These are phyloP conservation scores for Apiotrichum porosum DNA, from an alignment of 1,284 basidiomycete genomes.

Conservation along the genomic window DNA sequence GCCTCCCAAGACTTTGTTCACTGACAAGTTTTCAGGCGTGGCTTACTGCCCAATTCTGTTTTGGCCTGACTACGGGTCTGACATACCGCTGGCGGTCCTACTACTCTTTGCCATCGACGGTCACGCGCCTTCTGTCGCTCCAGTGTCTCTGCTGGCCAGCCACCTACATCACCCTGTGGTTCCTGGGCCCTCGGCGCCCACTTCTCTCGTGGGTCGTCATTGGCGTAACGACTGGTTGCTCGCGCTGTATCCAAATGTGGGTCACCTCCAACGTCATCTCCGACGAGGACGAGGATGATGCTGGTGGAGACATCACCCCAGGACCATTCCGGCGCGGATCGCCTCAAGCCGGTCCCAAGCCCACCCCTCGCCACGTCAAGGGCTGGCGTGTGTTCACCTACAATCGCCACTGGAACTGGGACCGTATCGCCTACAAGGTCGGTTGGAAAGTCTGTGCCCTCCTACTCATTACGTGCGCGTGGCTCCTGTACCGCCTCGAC, in stretches of 20 bases:
- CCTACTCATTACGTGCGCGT: constrained; percentile 41
- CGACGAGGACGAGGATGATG: not conserved
- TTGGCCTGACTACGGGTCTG: constrained; percentile 48
- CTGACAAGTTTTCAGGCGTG: constrained; percentile 36
- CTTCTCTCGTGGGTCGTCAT: constrained; percentile 50
- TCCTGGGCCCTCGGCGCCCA: constrained; percentile 41
- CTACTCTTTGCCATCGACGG: constrained; percentile 48
- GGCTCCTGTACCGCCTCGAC: constrained; percentile 44
- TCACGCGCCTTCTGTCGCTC: constrained; percentile 48
- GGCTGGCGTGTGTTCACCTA: constrained; percentile 34
- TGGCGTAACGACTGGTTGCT: constrained; percentile 47
- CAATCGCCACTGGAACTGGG: constrained; percentile 47
- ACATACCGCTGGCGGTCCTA: constrained; percentile 50
- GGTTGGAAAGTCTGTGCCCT: constrained; percentile 43
- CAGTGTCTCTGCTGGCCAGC: constrained; percentile 51
- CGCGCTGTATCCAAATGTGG: constrained; percentile 48
- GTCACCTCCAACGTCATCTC: constrained; percentile 47
- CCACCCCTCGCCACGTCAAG: constrained; percentile 20
- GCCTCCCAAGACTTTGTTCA: too few species aligned
- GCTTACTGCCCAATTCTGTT: constrained; percentile 48
- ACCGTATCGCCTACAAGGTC: constrained; percentile 39
- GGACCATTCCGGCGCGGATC: constrained; percentile 5
- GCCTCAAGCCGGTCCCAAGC: constrained; percentile 5
- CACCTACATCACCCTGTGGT: constrained; percentile 46
- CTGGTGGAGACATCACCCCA: not conserved